Base-by-base conservation (phyloP, 345 rosid genomes). In the Luvunga scandens region DNA sequence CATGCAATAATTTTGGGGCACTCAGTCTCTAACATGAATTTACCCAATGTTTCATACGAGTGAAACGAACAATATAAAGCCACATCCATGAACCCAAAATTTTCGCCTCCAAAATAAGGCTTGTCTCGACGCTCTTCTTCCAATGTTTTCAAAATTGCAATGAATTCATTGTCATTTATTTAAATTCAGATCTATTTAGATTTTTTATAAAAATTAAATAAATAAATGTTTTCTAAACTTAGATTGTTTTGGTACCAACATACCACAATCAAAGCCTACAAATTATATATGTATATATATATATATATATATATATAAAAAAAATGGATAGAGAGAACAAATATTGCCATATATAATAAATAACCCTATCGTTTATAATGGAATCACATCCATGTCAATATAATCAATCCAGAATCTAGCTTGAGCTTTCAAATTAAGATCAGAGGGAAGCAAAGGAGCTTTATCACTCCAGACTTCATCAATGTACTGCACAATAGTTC, bases 91-190 rank as follows among this genome's bases (percentile, higher is more conserved):
- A 22, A 83, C 30, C 88, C 87, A 25, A 86, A 66, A 2, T 24
- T 66, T 2, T 84, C 79, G 4, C 85, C 87, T 7, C 80, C 82
- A 10, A 81, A 88, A 79, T 62, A 85, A 3, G 82, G 79, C 31
- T 81, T 69, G 33, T 81, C 84, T 19, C 86, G 80, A 0, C 86
- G 82, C 28, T 65, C 79, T 61, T 77, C 84, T 45, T 84, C 87
- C 31, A 85, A 4, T 24, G 67, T 33, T 55, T 84, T 77, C 25
- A 82, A 39, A 18, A 27, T 19, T 63, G 80, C 87, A 21, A 88
- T 65, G 48, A 80, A 60, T 2, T 81, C 85, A 30, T 76, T 77
- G 80, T 84, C 1, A 71, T 83, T 38, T 25, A 39, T 38, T 39
- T 39, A 9, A 9, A 39, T 39, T 39, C 13, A 38, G 42, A 38